Conservation (phyloP, 345 rosid species). For the Eucalyptus erythrocorys region DNA sequence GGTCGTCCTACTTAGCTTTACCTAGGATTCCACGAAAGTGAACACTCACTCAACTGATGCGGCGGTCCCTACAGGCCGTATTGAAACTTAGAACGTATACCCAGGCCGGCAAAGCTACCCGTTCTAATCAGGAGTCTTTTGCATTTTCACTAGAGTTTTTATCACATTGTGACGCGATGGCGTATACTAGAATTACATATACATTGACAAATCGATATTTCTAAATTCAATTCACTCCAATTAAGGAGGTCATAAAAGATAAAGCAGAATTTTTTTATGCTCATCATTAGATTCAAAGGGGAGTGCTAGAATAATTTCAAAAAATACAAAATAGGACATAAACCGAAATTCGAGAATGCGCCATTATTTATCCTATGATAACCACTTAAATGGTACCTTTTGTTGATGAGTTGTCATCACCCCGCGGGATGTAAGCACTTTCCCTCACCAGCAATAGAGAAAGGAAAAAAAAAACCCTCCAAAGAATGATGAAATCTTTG, state of each 20-base stretch:
- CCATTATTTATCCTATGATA: not conserved
- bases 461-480: not conserved
- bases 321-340: not conserved
- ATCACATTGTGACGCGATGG: rapidly evolving
- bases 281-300: too few relatives aligned
- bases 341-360: not conserved
- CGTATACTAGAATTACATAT: rapidly evolving
- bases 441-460: not conserved
- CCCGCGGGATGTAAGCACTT: not conserved
- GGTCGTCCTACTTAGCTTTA: not conserved
- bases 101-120: not conserved
- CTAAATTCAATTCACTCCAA: not conserved
- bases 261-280: not conserved
- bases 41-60: not conserved
- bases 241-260: not conserved
- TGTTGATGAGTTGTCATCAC: not conserved
- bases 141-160: not conserved
- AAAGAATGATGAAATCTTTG: not conserved
- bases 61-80: not conserved
- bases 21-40: not conserved
- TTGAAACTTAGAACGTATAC: not conserved
- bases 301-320: not conserved
- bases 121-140: too few relatives aligned
- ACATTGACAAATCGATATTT: not conserved
- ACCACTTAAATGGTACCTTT: not conserved